These are phyloP conservation scores for Physcomitrellopsis africana DNA, from an alignment of 225 moss, liverwort and hornwort species.

Conservation along the genomic window DNA sequence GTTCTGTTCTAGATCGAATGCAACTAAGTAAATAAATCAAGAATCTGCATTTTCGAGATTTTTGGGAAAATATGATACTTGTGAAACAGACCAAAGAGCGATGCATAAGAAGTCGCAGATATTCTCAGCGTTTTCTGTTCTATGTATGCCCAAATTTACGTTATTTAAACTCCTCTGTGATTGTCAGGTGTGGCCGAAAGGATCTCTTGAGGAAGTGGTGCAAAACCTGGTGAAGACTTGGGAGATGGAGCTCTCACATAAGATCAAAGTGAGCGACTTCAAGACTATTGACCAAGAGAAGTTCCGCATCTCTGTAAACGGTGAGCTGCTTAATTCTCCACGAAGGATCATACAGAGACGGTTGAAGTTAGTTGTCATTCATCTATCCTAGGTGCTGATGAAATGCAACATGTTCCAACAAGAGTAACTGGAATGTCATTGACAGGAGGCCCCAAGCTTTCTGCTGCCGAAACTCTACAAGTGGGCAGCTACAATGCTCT, in stretches of 20 bases:
- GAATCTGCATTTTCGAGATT: no score
- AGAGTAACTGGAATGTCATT: not conserved
- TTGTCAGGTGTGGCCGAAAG: conserved; percentile 72
- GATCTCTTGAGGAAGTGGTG: conserved; percentile 72
- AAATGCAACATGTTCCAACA: not conserved
- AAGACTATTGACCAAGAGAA: conserved; percentile 70
- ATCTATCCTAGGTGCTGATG: not conserved
- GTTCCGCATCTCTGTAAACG: conserved; percentile 73
- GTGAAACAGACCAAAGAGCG: no score
- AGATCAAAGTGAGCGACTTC: conserved; percentile 55
- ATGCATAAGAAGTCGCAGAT: no score
- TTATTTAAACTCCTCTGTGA: not conserved
- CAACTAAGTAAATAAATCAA: no score
- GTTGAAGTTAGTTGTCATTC: no score
- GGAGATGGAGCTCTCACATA: conserved; percentile 95
- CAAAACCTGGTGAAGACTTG: conserved; percentile 86
- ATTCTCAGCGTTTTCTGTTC: no score
- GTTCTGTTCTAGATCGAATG: no score
- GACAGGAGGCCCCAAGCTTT: conserved; percentile 61
- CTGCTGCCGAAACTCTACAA: conserved; percentile 56
- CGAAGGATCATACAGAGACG: no score
- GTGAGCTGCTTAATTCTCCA: conserved; percentile 33
- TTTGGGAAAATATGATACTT: no score
- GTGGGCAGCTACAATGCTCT: conserved; percentile 82
- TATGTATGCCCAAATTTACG: no score